Conservation (phyloP, 1,284 basidiomycete species). For the Rhodotorula sp. region DNA sequence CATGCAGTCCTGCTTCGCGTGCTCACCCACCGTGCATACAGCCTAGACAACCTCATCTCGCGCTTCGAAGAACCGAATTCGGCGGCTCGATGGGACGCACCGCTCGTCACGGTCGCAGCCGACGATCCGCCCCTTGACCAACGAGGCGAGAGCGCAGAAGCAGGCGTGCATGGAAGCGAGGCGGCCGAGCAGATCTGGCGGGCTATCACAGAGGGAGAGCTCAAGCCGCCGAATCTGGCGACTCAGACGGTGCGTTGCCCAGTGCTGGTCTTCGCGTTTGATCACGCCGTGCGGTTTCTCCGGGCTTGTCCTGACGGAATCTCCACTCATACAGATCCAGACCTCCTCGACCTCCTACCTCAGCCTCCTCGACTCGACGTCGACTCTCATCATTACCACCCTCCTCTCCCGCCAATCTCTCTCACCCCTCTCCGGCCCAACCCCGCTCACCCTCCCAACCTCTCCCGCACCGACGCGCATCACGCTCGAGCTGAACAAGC, state of each 20-base stretch:
- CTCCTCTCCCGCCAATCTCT: conserved; percentile 43
- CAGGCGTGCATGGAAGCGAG: conserved; percentile 1
- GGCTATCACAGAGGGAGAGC: conserved; percentile 71
- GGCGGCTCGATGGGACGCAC: conserved; percentile 96
- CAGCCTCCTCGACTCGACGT: conserved; percentile 48
- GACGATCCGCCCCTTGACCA: conserved; percentile 62
- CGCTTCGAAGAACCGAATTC: conserved; percentile 95
- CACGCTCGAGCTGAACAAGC: conserved; percentile 57
- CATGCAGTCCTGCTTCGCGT: background rate
- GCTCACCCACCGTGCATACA: conserved; percentile 48
- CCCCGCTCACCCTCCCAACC: background rate
- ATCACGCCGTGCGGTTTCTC: too few species aligned
- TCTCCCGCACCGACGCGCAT: background rate
- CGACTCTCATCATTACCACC: conserved; percentile 42
- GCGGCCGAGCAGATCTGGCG: conserved; percentile 69
- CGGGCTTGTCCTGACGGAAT: too few species aligned
- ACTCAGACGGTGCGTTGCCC: conserved; percentile 67
- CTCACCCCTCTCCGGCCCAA: conserved; percentile 31
- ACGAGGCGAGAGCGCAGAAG: conserved; percentile 54
- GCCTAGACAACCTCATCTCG: conserved; percentile 83
- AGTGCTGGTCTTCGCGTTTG: too few species aligned
- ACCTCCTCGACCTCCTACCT: conserved; percentile 52
- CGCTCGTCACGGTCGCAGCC: conserved; percentile 81
- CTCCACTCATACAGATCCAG: conserved; percentile 32
- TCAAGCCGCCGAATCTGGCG: conserved; percentile 82